phyloP scores from a whole-genome alignment of 257 asterid genomes.

The Nicotiana obtusifolia region DNA sequence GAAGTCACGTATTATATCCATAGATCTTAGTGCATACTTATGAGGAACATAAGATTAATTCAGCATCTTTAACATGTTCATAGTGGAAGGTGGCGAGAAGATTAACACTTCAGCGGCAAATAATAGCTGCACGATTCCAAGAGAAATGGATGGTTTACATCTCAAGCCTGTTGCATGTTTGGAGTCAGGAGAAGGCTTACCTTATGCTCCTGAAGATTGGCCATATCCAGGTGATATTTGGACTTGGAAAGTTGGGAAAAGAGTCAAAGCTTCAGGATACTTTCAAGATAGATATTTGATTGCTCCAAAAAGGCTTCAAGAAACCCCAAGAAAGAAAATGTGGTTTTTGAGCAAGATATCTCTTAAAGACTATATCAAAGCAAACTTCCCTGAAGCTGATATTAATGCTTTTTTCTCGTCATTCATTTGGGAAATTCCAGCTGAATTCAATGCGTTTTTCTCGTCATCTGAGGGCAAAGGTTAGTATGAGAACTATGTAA shows the following conservation, averaged over 20 bases:
- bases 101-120: background rate
- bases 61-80: background rate
- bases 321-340: constrained; percentile 23
- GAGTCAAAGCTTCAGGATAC: constrained; percentile 16
- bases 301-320: constrained; percentile 33
- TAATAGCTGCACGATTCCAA: background rate
- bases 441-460: constrained; percentile 23
- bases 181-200: constrained; percentile 32
- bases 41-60: background rate
- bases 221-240: constrained; percentile 41
- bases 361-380: constrained; percentile 12
- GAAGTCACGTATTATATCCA: background rate
- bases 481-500: constrained; percentile 7
- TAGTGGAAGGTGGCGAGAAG: constrained; percentile 8
- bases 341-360: constrained; percentile 25
- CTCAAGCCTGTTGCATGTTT: constrained; percentile 12
- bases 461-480: constrained; percentile 12
- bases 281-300: constrained; percentile 25
- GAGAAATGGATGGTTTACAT: constrained; percentile 1
- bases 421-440: constrained; percentile 39
- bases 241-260: constrained; percentile 45
- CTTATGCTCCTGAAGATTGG: constrained; percentile 42
- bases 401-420: constrained; percentile 25
- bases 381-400: constrained; percentile 30
- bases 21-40: background rate